phyloP scores from a whole-genome alignment of 345 rosid species.

The Erysimum cheiranthoides region DNA sequence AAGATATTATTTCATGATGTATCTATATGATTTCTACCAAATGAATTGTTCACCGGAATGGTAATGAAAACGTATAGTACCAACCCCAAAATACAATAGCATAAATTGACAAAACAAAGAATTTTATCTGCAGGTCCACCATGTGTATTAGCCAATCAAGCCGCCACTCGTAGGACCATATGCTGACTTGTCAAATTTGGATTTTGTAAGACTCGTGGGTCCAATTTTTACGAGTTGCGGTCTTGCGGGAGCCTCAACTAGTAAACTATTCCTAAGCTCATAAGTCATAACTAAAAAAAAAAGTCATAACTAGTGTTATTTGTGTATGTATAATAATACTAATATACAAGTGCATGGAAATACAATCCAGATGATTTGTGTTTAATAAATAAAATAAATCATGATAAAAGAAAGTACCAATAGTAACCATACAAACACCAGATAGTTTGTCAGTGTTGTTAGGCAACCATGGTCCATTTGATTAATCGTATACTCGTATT shows the following conservation, averaged over 20 bases:
- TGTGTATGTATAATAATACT: background rate
- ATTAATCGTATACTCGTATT: too few relatives aligned
- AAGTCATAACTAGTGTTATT: background rate
- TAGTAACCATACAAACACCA: too few relatives aligned
- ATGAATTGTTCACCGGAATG: background rate
- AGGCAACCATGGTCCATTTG: too few relatives aligned
- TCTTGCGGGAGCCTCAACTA: background rate
- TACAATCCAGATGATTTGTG: too few relatives aligned
- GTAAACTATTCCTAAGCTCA: background rate
- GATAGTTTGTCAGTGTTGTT: too few relatives aligned
- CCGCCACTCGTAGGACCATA: background rate
- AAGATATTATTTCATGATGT: background rate
- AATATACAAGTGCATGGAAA: background rate
- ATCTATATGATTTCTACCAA: background rate
- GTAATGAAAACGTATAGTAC: background rate
- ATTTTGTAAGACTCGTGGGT: background rate
- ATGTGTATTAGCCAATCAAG: background rate
- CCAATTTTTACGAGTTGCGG: background rate
- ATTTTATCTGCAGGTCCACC: background rate
- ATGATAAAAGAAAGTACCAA: too few relatives aligned
- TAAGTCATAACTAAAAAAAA: too few relatives aligned
- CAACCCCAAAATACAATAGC: background rate
- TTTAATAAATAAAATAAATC: too few relatives aligned
- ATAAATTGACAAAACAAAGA: background rate
- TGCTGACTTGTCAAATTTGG: background rate